Evolutionary conservation across 1,139 yeast species (phyloP), one percentile per base, ranked within the genome.

Genomic region (Saccharomyces hybrid): DNA sequence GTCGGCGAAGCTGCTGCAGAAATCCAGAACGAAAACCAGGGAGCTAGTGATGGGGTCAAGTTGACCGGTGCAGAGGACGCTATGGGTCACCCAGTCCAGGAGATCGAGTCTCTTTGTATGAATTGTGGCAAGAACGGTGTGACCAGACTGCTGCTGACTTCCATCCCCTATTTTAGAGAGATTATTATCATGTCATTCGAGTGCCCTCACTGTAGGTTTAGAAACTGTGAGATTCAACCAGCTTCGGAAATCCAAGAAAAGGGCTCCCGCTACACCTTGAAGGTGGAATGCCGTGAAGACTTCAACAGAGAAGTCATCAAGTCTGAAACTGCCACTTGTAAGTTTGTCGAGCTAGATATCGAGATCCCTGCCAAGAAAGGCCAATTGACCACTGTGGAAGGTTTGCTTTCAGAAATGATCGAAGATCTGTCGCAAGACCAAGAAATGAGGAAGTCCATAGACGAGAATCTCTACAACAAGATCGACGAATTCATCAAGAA

Each of bases 361-460:
- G 99, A 93, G 72, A 91, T 95, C 56, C 99, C 99, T 5, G 89
- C 98, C 44, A 88, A 90, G 71, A 80, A 90, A 63, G 99, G 99
- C 47, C 97, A 91, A 68, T 76, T 93, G 61, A 88, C 97, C 50
- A 91, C 91, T 32, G 84, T 90, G 28, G 99, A 95, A 72, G 99
- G 99, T 34, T 73, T 95, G 47, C 76, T 95, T 54, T 70, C 77
- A 32, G 97, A 90, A 70, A 89, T 90, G 85, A 76, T 85, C 57
- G 86, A 79, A n/a, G 97, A 93, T 69, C 78, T 95, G 61, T 76
- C 78, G 65, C 70, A 82, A 50, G 97, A 88, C 67, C 99, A 95
- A 74, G 85, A 84, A 1, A 83, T 81, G 49, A 81, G 99, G 73
- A 79, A 86, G 66, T 72, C 78, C 50, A 68, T 75, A 11, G 95